phyloP scores from a whole-genome alignment of 805 yeast genomes.

The Yamadazyma insecticola region DNA sequence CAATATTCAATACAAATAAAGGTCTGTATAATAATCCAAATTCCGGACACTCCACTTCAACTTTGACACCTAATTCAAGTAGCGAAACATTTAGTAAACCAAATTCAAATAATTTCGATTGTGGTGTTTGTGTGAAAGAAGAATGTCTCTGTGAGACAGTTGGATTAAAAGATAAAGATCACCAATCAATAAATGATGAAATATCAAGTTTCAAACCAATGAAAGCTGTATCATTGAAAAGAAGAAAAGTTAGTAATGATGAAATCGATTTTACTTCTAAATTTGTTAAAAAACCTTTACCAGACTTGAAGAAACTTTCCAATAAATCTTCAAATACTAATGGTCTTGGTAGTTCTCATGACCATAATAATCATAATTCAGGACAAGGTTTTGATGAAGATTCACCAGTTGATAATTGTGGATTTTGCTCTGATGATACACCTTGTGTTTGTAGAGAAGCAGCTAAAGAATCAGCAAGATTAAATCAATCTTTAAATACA shows the following conservation, averaged over 20 bases:
- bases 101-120: slow-evolving; percentile 33
- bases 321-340: slow-evolving; percentile 3
- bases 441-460: slow-evolving; percentile 91
- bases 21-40: background rate
- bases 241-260: slow-evolving; percentile 21
- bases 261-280: slow-evolving; percentile 59
- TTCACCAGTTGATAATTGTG: slow-evolving; percentile 72
- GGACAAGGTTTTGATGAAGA: slow-evolving; percentile 35
- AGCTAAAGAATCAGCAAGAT: slow-evolving; percentile 45
- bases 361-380: background rate
- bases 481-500: slow-evolving; percentile 23
- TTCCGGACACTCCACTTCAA: background rate
- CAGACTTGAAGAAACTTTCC: slow-evolving; percentile 28
- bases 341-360: slow-evolving; percentile 7
- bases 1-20: slow-evolving; percentile 13
- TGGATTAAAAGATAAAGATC: slow-evolving; percentile 30
- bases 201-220: slow-evolving; percentile 49
- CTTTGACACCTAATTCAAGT: slow-evolving; percentile 11
- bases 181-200: slow-evolving; percentile 15
- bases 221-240: slow-evolving; percentile 61
- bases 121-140: slow-evolving; percentile 67
- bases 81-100: slow-evolving; percentile 12
- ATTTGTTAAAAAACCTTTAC: slow-evolving; percentile 34
- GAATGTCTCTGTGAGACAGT: slow-evolving; percentile 61
- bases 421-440: slow-evolving; percentile 88